Base-by-base conservation (phyloP, 192 early-diverging fungal species). In the Coemansia sp. region DNA sequence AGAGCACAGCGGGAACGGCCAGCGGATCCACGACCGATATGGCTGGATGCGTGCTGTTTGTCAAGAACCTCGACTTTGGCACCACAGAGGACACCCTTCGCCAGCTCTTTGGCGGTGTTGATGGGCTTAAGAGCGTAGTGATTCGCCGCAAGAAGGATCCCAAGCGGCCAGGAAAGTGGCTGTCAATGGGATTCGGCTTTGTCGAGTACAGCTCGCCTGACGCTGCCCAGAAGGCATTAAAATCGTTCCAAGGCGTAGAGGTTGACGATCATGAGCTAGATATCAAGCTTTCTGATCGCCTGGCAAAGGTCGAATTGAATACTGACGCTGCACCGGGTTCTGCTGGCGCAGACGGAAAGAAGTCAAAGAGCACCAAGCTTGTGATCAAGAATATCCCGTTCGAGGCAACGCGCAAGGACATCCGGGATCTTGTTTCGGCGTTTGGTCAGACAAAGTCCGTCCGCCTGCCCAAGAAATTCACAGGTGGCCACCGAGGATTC, bases 111-210 rank as follows among this genome's bases (percentile, higher is more conserved):
- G 69, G 77, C 6, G 87, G 72, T 30, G 77, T 93, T n/a, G 85
- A 87, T n/a, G 94, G 94, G 6, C 86, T 95, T 67, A 83, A 91
- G 36, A 90, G 89, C 21, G 90, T 90, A n/a, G 83, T 88, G 46
- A 89, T 99, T 45, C 88, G 92, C 23, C 90, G 88, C 63, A 97
- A 97, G 70, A 88, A 87, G 56, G 93, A 97, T 68, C 80, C 91
- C 49, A 97, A 97, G 87, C 89, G 89, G 18, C 87, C 90, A 6
- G 89, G 87, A 14, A 87, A 86, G n/a, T 62, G 72, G 63, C 73
- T 94, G 66, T 94, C 92, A 44, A 96, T 96, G 94, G 97, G 97
- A 41, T 99, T 97, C 83, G 97, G 97, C 57, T 99, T 99, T 80
- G 86, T 95, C 56, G 95, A 99, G 85, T 99, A 95, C 84, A 83